Evolutionary conservation across 1,139 yeast species (phyloP), one percentile per base, ranked within the genome.

Genomic region (Petasospora fabianii): DNA sequence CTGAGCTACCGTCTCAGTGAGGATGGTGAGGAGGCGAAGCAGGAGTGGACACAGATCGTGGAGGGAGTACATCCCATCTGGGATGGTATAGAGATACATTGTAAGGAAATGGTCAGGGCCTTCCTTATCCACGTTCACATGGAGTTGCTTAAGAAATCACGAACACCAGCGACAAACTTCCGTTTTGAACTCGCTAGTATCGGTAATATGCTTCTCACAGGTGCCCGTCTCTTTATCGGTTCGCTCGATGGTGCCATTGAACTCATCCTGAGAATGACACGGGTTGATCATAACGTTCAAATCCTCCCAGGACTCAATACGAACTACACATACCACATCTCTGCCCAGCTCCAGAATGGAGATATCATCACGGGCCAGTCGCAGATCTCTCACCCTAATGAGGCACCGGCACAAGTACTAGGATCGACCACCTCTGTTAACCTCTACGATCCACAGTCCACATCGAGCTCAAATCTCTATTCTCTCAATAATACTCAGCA

Each of bases 301-400:
- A 90, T 88, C 1, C 61, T 86, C 11, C 96, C 97, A 0, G 87
- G 95, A 46, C 68, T 88, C 28, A 86, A 84, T 55, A 84, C 96
- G 14, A 85, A 82, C 53, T 85, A 84, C 62, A 80, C 90, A 16
- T 86, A 86, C 50, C 95, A 88, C 55, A 88, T 90, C 16, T 80
- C 94, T 42, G 97, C 96, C 0, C 53, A 75, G 27, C 65, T 90
- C 30, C 66, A 68, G 28, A 76, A 86, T 59, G 96, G 94, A 1
- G 66, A 75, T 7, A 67, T 84, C 3, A 83, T 90, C 27, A 84
- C 94, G 0, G 97, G 97, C n/a, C 97, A 90, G 59, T 83, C 94
- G 4, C 96, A 88, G 55, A 90, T 90, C 8, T 87, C 96, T 0
- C 97, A 90, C 60, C 97, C 97, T 3, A 35, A 43, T 27, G 54